Base-by-base conservation (phyloP, 2,329 filamentous ascomycete species). In the Atkinsonella texensis region DNA sequence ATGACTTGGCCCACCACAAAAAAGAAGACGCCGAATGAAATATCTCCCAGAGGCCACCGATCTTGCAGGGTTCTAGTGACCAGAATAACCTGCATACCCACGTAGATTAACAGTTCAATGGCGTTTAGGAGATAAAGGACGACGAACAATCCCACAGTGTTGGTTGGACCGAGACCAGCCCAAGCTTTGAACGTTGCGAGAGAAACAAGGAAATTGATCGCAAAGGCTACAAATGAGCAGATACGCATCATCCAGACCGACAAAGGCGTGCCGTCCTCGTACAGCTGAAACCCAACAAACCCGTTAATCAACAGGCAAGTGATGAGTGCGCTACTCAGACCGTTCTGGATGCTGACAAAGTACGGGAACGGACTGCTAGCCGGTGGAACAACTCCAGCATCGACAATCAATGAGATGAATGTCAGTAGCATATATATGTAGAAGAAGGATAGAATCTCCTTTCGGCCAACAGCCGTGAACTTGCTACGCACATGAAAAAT, bases 201-300 rank as follows among this genome's bases (percentile, higher is more conserved):
- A 18, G 89, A 87, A 49, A 98, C 84, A 50, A 91, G 80, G 63
- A 93, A 93, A 46, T 85, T 86, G 62, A 98, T 82, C 56, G 85
- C 73, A 70, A 96, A 97, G 72, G 94, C 91, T 56, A 75, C 79
- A 15, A 85, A 70, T 2, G 88, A 95, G 64, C 81, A 83, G 32
- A 87, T 70, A 50, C 91, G 84, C 55, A 98, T 74, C 60, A 96
- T 81, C 93, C 93, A 98, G 43, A 98, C 84, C 0, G 90, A 96
- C 41, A 97, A 74, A 2, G 85, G 84, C 1, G 93, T 98, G 48
- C 93, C 93, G 62, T 98, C 93, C 69, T 98, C 93, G 68, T 98
- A 98, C 12, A 98, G 76, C 70, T 97, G 93, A 70, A 98, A 98
- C 35, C 93, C 93, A 50, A 98, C 91, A 63, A 98, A 98, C 43